These are phyloP conservation scores for Bipolaris gigantea DNA, from an alignment of 2,329 filamentous ascomycete species.

Conservation along the genomic window DNA sequence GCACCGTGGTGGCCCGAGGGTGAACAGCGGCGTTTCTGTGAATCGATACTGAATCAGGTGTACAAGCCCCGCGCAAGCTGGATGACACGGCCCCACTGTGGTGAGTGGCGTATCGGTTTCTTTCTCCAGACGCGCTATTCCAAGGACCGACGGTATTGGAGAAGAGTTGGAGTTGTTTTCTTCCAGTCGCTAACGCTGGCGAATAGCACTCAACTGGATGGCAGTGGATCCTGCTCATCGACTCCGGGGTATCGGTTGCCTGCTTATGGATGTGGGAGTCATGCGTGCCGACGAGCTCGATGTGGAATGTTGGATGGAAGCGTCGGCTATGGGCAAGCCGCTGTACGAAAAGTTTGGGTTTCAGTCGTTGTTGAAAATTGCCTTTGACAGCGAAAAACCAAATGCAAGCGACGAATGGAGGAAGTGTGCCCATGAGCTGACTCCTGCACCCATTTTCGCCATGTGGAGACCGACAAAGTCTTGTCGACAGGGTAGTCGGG, in stretches of 20 bases:
- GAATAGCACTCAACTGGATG: conserved; percentile 42
- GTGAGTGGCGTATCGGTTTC: conserved; percentile 25
- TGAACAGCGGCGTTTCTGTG: conserved; percentile 39
- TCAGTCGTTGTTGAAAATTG: conserved; percentile 32
- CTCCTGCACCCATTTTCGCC: conserved; percentile 30
- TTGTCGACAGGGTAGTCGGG: conserved; percentile 14
- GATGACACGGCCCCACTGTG: conserved; percentile 41
- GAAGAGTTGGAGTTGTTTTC: background rate
- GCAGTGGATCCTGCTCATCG: conserved; percentile 42
- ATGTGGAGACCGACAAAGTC: conserved; percentile 42
- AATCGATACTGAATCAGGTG: conserved; percentile 38
- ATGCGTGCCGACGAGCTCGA: conserved; percentile 38
- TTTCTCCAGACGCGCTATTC: conserved; percentile 3
- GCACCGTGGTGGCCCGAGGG: conserved; percentile 44
- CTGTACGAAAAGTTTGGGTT: conserved; percentile 43
- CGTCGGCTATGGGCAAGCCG: conserved; percentile 40
- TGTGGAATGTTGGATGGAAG: conserved; percentile 46
- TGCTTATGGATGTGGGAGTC: conserved; percentile 42
- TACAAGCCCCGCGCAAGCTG: conserved; percentile 36
- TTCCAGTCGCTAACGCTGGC: conserved; percentile 13
- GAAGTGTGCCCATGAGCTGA: conserved; percentile 40
- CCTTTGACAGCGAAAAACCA: conserved; percentile 32
- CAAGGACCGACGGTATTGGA: background rate
- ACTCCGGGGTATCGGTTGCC: conserved; percentile 40
- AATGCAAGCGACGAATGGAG: conserved; percentile 37